Percentiles rank a stretch among this genome's conserved stretches.
Conservation (phyloP, 2,329 filamentous ascomycete species). For the Ceratocystis variospora region DNA sequence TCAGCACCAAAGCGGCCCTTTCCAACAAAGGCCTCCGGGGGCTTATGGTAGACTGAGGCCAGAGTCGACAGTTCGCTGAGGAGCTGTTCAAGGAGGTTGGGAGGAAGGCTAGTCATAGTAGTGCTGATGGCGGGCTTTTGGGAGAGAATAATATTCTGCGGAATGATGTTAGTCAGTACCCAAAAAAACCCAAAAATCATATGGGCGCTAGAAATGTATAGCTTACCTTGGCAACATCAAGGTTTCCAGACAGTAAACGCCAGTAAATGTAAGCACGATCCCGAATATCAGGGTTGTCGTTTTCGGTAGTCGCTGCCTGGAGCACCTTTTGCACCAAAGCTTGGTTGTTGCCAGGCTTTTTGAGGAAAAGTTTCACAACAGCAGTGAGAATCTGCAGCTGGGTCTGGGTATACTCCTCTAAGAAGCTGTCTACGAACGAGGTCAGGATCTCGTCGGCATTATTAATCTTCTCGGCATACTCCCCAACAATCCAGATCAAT, state of each 20-base stretch:
- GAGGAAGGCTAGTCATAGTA: conserved; percentile 80
- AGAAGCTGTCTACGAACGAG: conserved; percentile 85
- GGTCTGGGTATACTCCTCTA: conserved; percentile 96
- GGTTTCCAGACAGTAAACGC: conserved; percentile 84
- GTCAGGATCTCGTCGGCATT: conserved; percentile 92
- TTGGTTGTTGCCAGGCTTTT: conserved; percentile 87
- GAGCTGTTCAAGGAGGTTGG: conserved; percentile 74
- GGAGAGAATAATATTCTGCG: conserved; percentile 67
- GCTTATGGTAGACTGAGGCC: conserved; percentile 96
- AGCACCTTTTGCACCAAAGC: conserved; percentile 86
- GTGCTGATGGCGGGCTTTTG: conserved; percentile 89
- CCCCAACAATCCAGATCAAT: conserved; percentile 96
- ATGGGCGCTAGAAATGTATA: background rate
- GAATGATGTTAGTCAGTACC: conserved; percentile 5
- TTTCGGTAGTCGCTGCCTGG: conserved; percentile 82
- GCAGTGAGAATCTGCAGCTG: conserved; percentile 95
- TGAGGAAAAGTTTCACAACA: conserved; percentile 92
- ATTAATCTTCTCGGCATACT: conserved; percentile 98
- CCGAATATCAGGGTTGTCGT: conserved; percentile 93
- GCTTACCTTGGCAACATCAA: conserved; percentile 70
- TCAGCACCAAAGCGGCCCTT: conserved; percentile 89
- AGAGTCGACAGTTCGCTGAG: conserved; percentile 84
- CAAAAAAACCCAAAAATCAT: background rate
- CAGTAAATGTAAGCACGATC: conserved; percentile 98
- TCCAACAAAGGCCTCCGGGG: conserved; percentile 92